Conservation (phyloP, 257 asterid genomes). For the Jacaranda copaia region DNA sequence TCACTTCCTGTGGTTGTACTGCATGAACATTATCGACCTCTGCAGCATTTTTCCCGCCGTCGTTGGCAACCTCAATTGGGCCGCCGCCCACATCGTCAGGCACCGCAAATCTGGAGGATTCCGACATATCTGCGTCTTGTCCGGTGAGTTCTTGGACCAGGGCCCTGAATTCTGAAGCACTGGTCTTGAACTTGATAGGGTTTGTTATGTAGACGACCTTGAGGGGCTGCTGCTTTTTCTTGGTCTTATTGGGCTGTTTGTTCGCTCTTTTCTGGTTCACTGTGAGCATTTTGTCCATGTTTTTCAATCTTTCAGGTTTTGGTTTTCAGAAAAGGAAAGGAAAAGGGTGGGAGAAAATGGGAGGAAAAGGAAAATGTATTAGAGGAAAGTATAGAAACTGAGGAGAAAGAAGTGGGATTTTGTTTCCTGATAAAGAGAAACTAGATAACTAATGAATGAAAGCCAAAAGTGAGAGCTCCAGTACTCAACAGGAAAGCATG, state of each 20-base stretch:
- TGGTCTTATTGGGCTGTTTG: conserved; percentile 41
- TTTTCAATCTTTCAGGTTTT: background rate
- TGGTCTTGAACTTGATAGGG: conserved; percentile 74
- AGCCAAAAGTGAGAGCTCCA: conserved; percentile 8
- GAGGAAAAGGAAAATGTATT: background rate
- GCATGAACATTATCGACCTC: conserved; percentile 31
- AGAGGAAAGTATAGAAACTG: background rate
- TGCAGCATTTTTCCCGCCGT: background rate
- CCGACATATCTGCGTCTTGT: conserved; percentile 54
- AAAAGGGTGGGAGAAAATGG: background rate
- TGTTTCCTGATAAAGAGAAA: conserved; percentile 7
- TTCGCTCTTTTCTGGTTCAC: conserved; percentile 39
- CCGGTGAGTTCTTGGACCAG: conserved; percentile 90
- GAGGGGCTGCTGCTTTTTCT: conserved; percentile 47
- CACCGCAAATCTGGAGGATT: conserved; percentile 32
- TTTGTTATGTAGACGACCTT: conserved; percentile 80
- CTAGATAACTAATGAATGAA: conserved; percentile 30
- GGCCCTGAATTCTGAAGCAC: conserved; percentile 68
- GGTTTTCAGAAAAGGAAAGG: too few species aligned
- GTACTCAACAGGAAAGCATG: conserved; percentile 13
- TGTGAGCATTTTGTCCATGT: conserved; percentile 51
- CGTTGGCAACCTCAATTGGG: background rate
- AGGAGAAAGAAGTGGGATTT: background rate
- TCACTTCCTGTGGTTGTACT: background rate
- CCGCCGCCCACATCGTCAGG: conserved; percentile 26